These are phyloP conservation scores for Arabidopsis hybrid DNA, from an alignment of 441 rosid genomes.

Conservation along the genomic window DNA sequence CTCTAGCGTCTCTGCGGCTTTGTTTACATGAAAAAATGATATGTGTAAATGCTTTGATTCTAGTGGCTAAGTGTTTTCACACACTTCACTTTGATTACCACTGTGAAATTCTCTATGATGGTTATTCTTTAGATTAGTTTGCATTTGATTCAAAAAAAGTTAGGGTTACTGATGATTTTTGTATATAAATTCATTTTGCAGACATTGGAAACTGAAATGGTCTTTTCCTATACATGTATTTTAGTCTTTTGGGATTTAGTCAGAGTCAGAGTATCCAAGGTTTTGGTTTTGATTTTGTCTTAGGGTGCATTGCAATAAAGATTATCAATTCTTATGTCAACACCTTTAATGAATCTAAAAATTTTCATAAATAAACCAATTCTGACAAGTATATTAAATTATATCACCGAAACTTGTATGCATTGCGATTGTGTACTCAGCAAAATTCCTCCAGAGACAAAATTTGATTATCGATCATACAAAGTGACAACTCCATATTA, in stretches of 20 bases:
- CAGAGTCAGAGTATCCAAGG: conserved; percentile 40
- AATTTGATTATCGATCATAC: not conserved
- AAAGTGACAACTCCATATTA: not conserved
- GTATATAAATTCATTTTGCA: conserved; percentile 22
- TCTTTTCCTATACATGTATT: not conserved
- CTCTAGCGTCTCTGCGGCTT: conserved; percentile 56
- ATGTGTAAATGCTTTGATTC: not conserved
- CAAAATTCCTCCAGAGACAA: not conserved
- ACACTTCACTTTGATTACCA: not conserved
- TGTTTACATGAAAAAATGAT: conserved; percentile 51
- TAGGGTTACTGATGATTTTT: conserved; percentile 4
- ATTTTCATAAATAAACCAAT: not conserved
- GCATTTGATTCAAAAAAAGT: conserved; percentile 26
- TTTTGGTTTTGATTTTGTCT: conserved; percentile 11
- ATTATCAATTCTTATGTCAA: not conserved
- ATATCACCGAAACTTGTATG: not conserved
- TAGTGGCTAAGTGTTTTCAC: not conserved
- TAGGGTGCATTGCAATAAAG: conserved; percentile 4
- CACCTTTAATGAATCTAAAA: not conserved
- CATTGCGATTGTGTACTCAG: not conserved
- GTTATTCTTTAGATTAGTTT: conserved; percentile 6
- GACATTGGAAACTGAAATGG: conserved; percentile 27
- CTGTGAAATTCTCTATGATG: not conserved
- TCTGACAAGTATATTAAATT: not conserved
- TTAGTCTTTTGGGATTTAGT: conserved; percentile 22